A percentile compares a stretch with the other conserved stretches of the same genome.
phyloP scores from a whole-genome alignment of 2,329 filamentous ascomycete species.

The Epichloe aotearoae region DNA sequence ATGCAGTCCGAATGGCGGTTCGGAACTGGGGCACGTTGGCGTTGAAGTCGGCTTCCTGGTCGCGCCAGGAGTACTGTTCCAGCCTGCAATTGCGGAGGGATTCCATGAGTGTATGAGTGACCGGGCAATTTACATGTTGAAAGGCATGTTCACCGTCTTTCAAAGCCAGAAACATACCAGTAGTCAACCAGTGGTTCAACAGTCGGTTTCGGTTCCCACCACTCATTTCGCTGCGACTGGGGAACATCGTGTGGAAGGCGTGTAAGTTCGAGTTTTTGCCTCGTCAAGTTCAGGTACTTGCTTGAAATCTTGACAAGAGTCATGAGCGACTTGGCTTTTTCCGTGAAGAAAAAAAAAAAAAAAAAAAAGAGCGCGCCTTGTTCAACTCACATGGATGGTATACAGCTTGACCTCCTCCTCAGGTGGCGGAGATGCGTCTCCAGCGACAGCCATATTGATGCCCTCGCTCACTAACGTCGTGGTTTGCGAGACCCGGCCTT shows the following conservation, averaged over 20 bases:
- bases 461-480: not conserved
- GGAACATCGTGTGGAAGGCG: constrained; percentile 47
- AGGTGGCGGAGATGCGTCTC: constrained; percentile 9
- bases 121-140: not conserved
- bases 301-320: constrained; percentile 41
- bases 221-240: constrained; percentile 32
- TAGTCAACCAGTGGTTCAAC: constrained; percentile 54
- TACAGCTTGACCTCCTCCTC: constrained; percentile 39
- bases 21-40: constrained; percentile 49
- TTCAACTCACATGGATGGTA: constrained; percentile 39
- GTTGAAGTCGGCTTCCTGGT: constrained; percentile 46
- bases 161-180: constrained; percentile 31
- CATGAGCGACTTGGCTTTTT: not conserved
- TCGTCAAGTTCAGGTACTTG: constrained; percentile 53
- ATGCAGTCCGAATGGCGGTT: constrained; percentile 34
- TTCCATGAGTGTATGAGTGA: not conserved
- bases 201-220: constrained; percentile 47
- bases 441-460: not conserved
- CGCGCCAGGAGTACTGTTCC: constrained; percentile 52
- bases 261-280: constrained; percentile 53
- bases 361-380: not conserved
- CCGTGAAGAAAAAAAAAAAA: not conserved
- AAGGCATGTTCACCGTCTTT: not conserved
- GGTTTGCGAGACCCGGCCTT: not conserved
- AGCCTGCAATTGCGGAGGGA: constrained; percentile 31